Base-by-base conservation (phyloP, 768 basidiomycete genomes). In the Tylopilus vinaceipallidus region DNA sequence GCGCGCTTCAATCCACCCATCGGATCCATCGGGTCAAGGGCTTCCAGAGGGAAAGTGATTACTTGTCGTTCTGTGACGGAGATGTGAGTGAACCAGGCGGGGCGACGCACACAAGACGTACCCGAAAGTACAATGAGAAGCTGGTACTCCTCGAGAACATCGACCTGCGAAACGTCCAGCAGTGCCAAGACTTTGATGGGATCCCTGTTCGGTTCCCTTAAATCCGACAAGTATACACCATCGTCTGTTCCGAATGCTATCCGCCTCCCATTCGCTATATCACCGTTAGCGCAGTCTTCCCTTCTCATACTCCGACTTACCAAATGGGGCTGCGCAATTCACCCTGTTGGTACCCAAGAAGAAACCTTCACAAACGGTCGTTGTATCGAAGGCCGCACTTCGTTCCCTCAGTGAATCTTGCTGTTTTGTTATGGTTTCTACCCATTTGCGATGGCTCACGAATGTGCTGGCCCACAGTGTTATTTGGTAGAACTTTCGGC, bases 61-160 rank as follows among this genome's bases (percentile, higher is more conserved):
- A 98, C 97, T 66, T 92, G 90, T 32, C 95, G 86, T 71, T 98
- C 95, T 94, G 67, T 16, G 49, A 41, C 38, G 40, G 29, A n/a
- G 27, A 36, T n/a, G 35, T 38, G 43, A 32, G 44, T 20, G 30
- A 47, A 35, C 22, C 19, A 36, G 22, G 41, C 36, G 36, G 20
- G 16, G 22, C 12, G 41, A 27, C n/a, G 13, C 3, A 23, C 33
- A 26, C 20, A 27, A 24, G 37, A 68, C 77, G 32, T 49, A 89
- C 93, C 93, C n/a, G 97, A 93, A n/a, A 99, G 81, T n/a, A 98
- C 95, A 50, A 99, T 88, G 51, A 99, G 76, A 3, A 98, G 78
- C 60, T 95, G 89, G 63, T 95, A 97, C 49, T 97, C 93, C 68
- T 98, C 95, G 48, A 99, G 76, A 8, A 99, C 88, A 57, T 98